These are phyloP conservation scores for Nicotiana obtusifolia DNA, from an alignment of 257 asterid genomes.

Conservation along the genomic window DNA sequence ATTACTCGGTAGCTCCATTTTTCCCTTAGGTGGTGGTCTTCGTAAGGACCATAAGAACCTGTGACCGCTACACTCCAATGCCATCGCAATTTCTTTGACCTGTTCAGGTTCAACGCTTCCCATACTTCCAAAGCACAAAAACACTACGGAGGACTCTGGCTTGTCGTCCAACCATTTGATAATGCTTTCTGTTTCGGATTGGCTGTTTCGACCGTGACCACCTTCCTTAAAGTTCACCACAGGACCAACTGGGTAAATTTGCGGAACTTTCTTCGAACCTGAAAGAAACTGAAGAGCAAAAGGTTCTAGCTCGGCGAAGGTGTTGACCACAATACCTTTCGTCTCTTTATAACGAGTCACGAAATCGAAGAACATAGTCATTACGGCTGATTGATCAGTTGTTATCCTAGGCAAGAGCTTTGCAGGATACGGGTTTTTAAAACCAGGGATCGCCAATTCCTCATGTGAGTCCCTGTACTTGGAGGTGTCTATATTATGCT, in stretches of 20 bases:
- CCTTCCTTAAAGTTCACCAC: constrained; percentile 4
- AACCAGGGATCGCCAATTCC: constrained; percentile 19
- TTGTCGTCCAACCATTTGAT: constrained; percentile 22
- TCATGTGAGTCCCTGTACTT: not conserved
- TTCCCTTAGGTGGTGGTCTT: constrained; percentile 4
- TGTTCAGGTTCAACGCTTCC: constrained; percentile 17
- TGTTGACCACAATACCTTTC: constrained; percentile 41
- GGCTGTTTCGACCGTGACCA: not conserved
- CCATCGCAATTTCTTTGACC: constrained; percentile 18
- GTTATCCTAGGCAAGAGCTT: constrained; percentile 12
- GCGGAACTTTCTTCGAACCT: not conserved
- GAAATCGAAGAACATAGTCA: not conserved
- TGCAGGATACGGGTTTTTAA: constrained; percentile 20
- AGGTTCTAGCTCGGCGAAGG: constrained; percentile 38
- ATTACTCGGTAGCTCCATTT: not conserved
- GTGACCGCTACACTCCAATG: constrained; percentile 12
- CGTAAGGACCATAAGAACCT: constrained; percentile 23
- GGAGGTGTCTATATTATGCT: constrained; percentile 11
- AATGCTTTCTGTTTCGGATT: not conserved
- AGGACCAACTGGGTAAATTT: constrained; percentile 47
- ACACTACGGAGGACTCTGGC: constrained; percentile 16
- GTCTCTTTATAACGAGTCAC: not conserved
- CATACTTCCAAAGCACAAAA: constrained; percentile 27
- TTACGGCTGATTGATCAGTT: constrained; percentile 5
- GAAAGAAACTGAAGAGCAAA: constrained; percentile 22